Evolutionary conservation across 1,284 basidiomycete genomes (phyloP).

Genomic region (Cyathus olla): DNA sequence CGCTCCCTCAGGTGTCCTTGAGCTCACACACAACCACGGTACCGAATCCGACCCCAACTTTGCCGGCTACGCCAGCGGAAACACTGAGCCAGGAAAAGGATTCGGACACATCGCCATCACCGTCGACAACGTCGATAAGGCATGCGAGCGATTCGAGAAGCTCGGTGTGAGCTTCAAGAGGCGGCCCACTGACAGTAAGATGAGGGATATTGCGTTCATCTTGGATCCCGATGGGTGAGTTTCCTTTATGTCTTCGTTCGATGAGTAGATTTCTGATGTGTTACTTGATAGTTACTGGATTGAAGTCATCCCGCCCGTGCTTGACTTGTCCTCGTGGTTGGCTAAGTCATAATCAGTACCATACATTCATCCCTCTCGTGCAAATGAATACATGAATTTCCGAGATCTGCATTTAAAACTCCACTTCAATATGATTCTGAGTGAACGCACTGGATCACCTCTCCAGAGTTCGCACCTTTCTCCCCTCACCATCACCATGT

Average conservation of each 20-base stretch:
- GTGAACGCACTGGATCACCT: no score
- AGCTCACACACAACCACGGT: slow-evolving; percentile 92
- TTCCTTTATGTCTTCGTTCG: slow-evolving; percentile 8
- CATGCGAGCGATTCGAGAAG: slow-evolving; percentile 87
- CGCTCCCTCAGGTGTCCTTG: slow-evolving; percentile 71
- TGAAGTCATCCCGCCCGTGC: slow-evolving; percentile 32
- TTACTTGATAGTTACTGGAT: slow-evolving; percentile 40
- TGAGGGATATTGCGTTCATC: slow-evolving; percentile 90
- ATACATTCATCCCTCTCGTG: no score
- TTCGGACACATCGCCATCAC: slow-evolving; percentile 92
- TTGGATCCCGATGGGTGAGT: slow-evolving; percentile 87
- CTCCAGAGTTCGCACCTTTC: no score
- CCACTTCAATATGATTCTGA: no score
- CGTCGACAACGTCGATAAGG: slow-evolving; percentile 86
- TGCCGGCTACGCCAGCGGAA: slow-evolving; percentile 86
- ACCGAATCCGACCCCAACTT: slow-evolving; percentile 86
- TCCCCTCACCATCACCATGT: no score
- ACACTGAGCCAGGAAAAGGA: slow-evolving; percentile 81
- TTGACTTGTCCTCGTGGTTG: slow-evolving; percentile 13
- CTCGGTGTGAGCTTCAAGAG: slow-evolving; percentile 93
- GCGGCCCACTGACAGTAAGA: slow-evolving; percentile 86
- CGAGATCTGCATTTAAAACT: no score
- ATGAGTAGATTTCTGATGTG: neutral
- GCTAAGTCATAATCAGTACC: neutral
- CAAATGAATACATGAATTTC: no score